Evolutionary conservation across 495 filamentous ascomycete species (phyloP).

Genomic region (Podospora pseudocomata): DNA sequence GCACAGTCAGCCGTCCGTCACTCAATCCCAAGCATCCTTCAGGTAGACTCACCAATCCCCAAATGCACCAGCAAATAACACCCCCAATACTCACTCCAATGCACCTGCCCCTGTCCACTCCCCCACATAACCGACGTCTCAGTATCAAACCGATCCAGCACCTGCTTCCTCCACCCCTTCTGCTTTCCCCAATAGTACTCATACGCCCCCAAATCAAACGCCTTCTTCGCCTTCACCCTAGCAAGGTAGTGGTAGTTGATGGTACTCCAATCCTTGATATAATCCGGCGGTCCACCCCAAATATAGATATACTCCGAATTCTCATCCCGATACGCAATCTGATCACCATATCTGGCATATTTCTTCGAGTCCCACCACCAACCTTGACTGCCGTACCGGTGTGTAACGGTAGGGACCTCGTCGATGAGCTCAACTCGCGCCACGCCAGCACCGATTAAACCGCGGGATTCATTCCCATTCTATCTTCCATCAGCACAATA

Average conservation of each 20-base stretch:
- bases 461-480: conserved; percentile 30
- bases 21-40: neutral
- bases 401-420: conserved; percentile 33
- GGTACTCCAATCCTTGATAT: conserved; percentile 17
- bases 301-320: conserved; percentile 35
- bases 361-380: conserved; percentile 34
- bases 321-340: conserved; percentile 36
- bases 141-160: conserved; percentile 25
- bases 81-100: conserved; percentile 30
- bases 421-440: conserved; percentile 31
- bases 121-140: conserved; percentile 35
- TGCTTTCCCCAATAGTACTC: conserved; percentile 38
- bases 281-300: conserved; percentile 34
- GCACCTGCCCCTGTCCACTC: conserved; percentile 33
- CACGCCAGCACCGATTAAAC: conserved; percentile 34
- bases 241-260: conserved; percentile 35
- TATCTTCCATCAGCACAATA: conserved; percentile 2
- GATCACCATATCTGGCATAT: conserved; percentile 34
- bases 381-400: conserved; percentile 29
- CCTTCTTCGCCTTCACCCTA: conserved; percentile 32
- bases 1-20: conserved; percentile 4
- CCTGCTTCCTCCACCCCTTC: conserved; percentile 30
- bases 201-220: conserved; percentile 33
- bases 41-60: conserved; percentile 23
- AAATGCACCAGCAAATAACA: conserved; percentile 35